Evolutionary conservation across 164 flowering plant species (phyloP), one percentile per base, ranked within the genome.

Genomic region (Buxus sempervirens): DNA sequence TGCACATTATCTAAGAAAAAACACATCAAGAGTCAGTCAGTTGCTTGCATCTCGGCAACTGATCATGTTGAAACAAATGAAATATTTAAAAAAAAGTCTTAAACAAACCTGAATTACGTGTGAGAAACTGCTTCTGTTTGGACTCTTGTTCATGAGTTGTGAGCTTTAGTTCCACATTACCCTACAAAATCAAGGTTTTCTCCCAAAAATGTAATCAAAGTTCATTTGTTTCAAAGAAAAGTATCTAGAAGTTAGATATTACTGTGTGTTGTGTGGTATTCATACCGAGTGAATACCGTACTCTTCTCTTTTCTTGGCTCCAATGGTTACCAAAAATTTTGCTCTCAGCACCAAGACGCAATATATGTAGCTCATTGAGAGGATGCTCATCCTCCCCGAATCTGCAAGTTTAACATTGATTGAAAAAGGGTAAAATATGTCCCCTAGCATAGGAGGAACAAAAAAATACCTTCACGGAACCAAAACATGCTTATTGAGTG

Each of bases 361-460:
- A 73, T 27, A 94, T 72, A 54, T 91, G 79, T 59, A 91, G 74
- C 73, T 94, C 97, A 67, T 85, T 82, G 41, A 91, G 78, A 53
- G 98, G 98, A 21, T 87, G 93, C 72, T 94, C 98, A 65, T 94
- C 97, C 80, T 91, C 97, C 24, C 98, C 96, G 22, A 97, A 94
- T 67, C 98, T 94, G 80, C 67, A 68, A 45, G 16, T 60, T 24
- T n/a, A n/a, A n/a, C n/a, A n/a, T n/a, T n/a, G n/a, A n/a, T n/a
- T n/a, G n/a, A n/a, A n/a, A n/a, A n/a, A n/a, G n/a, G n/a, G n/a
- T n/a, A n/a, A n/a, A n/a, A n/a, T n/a, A n/a, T n/a, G n/a, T n/a
- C n/a, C n/a, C n/a, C n/a, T n/a, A n/a, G n/a, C n/a, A n/a, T n/a
- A n/a, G n/a, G n/a, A n/a, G n/a, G n/a, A n/a, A n/a, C n/a, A n/a